Conservation (phyloP, 441 rosid species). For the Eruca vesicaria region DNA sequence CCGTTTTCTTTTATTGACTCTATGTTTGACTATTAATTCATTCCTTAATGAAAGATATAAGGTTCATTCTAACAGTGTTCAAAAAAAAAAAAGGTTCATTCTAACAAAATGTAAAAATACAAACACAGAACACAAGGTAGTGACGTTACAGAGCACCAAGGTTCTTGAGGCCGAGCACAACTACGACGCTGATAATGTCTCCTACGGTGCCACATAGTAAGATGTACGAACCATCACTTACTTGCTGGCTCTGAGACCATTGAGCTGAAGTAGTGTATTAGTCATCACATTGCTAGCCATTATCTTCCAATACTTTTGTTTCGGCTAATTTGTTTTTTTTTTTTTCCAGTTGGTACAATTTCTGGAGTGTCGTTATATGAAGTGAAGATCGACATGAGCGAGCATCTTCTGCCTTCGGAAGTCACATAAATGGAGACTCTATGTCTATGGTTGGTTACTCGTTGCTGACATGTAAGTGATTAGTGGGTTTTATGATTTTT, state of each 20-base stretch:
- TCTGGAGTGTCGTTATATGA: not conserved
- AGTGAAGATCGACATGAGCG: not conserved
- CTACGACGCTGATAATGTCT: slow-evolving; percentile 81
- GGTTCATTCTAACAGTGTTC: not conserved
- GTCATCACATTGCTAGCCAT: not conserved
- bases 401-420: not conserved
- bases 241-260: not conserved
- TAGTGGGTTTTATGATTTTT: not conserved
- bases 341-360: not conserved
- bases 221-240: not conserved
- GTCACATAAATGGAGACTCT: slow-evolving; percentile 1
- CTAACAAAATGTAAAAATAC: not conserved
- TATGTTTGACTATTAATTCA: not conserved
- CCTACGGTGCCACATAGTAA: slow-evolving; percentile 62
- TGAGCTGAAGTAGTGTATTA: not conserved
- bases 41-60: not conserved
- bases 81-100: not conserved
- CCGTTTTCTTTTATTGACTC: not conserved
- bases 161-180: slow-evolving; percentile 88
- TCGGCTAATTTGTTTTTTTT: not conserved
- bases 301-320: not conserved
- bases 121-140: not conserved
- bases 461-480: not conserved
- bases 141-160: slow-evolving; percentile 44
- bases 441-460: no score